A percentile compares a stretch with the other conserved stretches of the same genome.
phyloP scores from a whole-genome alignment of 1,284 basidiomycete species.

The Ceratobasidium sp. region DNA sequence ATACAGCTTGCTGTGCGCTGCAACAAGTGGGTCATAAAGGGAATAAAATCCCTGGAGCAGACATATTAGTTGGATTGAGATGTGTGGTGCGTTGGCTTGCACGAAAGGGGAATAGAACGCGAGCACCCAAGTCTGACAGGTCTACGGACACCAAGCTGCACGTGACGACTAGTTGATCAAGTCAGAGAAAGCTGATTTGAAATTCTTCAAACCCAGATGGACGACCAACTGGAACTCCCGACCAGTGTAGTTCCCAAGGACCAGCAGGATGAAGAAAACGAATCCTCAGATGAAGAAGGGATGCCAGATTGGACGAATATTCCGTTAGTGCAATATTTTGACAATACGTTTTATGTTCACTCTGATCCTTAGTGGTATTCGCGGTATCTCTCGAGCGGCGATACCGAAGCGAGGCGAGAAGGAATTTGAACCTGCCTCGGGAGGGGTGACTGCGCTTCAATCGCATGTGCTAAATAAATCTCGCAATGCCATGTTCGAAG shows the following conservation, averaged over 20 bases:
- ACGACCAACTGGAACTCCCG: slow-evolving; percentile 61
- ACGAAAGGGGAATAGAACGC: too few species aligned
- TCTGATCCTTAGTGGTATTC: slow-evolving; percentile 48
- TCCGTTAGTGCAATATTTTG: slow-evolving; percentile 54
- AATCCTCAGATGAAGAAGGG: slow-evolving; percentile 65
- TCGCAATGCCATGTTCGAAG: slow-evolving; percentile 84
- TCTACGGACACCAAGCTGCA: too few species aligned
- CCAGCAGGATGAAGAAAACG: slow-evolving; percentile 60
- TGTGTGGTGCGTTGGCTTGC: too few species aligned
- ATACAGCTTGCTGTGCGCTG: too few species aligned
- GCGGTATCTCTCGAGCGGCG: slow-evolving; percentile 54
- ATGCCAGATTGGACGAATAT: slow-evolving; percentile 70
- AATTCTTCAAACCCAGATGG: slow-evolving; percentile 56
- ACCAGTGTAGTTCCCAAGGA: slow-evolving; percentile 46
- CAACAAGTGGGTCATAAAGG: too few species aligned
- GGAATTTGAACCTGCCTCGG: slow-evolving; percentile 87
- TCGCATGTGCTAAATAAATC: slow-evolving; percentile 75
- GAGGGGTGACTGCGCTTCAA: slow-evolving; percentile 83
- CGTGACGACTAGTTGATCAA: too few species aligned
- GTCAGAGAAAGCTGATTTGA: background rate
- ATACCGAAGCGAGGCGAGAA: slow-evolving; percentile 96
- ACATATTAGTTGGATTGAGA: too few species aligned
- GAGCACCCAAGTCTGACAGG: too few species aligned
- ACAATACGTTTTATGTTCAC: background rate
- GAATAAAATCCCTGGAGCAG: too few species aligned